These are phyloP conservation scores for Colletotrichum higginsianum DNA, from an alignment of 2,329 filamentous ascomycete species.

Conservation along the genomic window DNA sequence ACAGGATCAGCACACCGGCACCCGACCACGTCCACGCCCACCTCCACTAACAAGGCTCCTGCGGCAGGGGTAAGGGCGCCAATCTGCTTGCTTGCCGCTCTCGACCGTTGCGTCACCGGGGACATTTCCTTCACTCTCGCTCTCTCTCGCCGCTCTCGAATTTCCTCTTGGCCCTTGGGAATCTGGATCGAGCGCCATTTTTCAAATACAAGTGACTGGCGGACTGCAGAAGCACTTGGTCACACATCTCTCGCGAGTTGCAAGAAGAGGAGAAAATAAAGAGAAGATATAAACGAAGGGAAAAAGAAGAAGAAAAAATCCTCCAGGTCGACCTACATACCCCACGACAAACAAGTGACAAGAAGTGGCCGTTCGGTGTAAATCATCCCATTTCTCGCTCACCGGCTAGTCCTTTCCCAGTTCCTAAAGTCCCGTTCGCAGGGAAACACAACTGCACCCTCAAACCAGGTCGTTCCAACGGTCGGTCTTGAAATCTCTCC, in stretches of 20 bases:
- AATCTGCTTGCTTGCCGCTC: slow-evolving; percentile 28
- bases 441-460: slow-evolving; percentile 10
- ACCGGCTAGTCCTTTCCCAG: slow-evolving; percentile 30
- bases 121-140: slow-evolving; percentile 7
- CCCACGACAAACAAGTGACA: neutral
- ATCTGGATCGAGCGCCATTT: slow-evolving; percentile 20
- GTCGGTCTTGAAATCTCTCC: slow-evolving; percentile 6
- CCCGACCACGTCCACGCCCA: neutral
- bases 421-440: slow-evolving; percentile 16
- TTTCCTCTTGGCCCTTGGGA: neutral
- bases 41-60: slow-evolving; percentile 21
- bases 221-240: neutral
- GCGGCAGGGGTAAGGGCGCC: slow-evolving; percentile 32
- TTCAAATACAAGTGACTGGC: slow-evolving; percentile 11
- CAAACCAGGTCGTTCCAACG: slow-evolving; percentile 1
- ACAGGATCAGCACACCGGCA: slow-evolving; percentile 28
- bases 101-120: slow-evolving; percentile 37
- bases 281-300: neutral
- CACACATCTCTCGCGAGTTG: neutral
- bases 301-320: neutral
- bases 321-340: no score
- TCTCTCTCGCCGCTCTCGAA: neutral
- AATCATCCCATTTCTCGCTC: slow-evolving; percentile 31
- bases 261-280: no score
- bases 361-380: slow-evolving; percentile 27